These are phyloP conservation scores for Boletus insuetus DNA, from an alignment of 768 basidiomycete species.

Conservation along the genomic window DNA sequence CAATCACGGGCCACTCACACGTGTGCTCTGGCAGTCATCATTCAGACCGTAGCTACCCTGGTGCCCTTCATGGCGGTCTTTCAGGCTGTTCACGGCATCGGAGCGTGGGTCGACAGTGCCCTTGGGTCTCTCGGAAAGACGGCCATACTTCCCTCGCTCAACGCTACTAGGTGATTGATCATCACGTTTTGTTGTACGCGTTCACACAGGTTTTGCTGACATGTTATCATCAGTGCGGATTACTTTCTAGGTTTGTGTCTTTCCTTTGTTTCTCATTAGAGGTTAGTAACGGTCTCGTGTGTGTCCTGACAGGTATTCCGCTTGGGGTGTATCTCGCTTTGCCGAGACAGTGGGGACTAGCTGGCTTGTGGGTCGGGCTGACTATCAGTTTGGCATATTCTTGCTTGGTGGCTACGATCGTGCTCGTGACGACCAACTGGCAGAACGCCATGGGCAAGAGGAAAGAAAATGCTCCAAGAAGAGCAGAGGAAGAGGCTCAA, in stretches of 20 bases:
- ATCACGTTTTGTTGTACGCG: not conserved
- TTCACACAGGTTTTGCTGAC: not conserved
- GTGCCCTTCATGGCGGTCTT: conserved; percentile 42
- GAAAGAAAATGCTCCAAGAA: not conserved
- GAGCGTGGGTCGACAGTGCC: conserved; percentile 18
- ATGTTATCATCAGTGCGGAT: conserved; percentile 13
- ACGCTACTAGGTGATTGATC: conserved; percentile 21
- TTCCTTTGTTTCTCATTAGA: not conserved
- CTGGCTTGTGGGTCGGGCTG: conserved; percentile 25
- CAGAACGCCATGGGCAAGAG: not conserved
- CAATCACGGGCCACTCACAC: not conserved
- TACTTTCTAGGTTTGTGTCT: conserved; percentile 31
- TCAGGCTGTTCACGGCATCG: conserved; percentile 22
- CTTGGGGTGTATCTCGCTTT: conserved; percentile 27
- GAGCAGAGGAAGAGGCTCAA: not conserved
- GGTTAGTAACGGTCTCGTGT: not conserved
- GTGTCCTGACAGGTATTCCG: conserved; percentile 29
- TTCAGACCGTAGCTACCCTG: conserved; percentile 47
- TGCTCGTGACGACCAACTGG: conserved; percentile 22
- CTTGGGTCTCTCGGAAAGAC: conserved; percentile 21
- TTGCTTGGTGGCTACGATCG: conserved; percentile 16
- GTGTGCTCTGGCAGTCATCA: conserved; percentile 31
- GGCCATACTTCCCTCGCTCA: conserved; percentile 21
- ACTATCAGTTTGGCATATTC: conserved; percentile 20
- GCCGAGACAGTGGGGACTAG: conserved; percentile 20